These are phyloP conservation scores for Hyparrhenia diplandra DNA, from an alignment of 176 grass and related monocot genomes.

Conservation along the genomic window DNA sequence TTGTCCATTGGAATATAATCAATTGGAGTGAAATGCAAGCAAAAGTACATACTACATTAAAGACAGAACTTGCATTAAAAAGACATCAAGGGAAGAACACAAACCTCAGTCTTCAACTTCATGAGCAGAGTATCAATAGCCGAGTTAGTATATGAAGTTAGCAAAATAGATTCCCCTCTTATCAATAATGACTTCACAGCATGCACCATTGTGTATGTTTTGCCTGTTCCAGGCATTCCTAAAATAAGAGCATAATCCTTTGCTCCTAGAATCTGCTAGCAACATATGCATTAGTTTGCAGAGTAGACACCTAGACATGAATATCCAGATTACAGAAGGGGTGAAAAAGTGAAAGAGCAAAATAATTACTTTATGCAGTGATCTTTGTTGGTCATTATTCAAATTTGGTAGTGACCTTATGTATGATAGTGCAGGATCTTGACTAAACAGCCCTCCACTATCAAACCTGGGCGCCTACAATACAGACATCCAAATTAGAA, in stretches of 20 bases:
- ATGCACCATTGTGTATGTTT: constrained; percentile 99
- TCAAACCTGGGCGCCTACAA: constrained; percentile 93
- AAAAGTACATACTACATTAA: not conserved
- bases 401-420: constrained; percentile 64
- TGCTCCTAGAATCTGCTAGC: constrained; percentile 84
- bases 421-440: constrained; percentile 90
- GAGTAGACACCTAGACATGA: not conserved
- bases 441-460: constrained; percentile 76
- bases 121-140: constrained; percentile 96
- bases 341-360: constrained; percentile 11
- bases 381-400: constrained; percentile 83
- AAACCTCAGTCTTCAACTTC: constrained; percentile 86
- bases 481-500: constrained; percentile 41
- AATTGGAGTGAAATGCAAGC: not conserved
- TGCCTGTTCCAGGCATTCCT: constrained; percentile 99
- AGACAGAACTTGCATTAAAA: not conserved
- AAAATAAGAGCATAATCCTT: constrained; percentile 98
- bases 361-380: constrained; percentile 79
- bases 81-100: not conserved
- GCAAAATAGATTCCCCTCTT: constrained; percentile 87
- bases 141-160: constrained; percentile 99
- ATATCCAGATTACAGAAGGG: constrained; percentile 5
- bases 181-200: constrained; percentile 92
- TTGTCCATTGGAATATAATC: constrained; percentile 2
- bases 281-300: constrained; percentile 21